phyloP scores from a whole-genome alignment of 164 flowering plant species.

The Vitis cinerea region DNA sequence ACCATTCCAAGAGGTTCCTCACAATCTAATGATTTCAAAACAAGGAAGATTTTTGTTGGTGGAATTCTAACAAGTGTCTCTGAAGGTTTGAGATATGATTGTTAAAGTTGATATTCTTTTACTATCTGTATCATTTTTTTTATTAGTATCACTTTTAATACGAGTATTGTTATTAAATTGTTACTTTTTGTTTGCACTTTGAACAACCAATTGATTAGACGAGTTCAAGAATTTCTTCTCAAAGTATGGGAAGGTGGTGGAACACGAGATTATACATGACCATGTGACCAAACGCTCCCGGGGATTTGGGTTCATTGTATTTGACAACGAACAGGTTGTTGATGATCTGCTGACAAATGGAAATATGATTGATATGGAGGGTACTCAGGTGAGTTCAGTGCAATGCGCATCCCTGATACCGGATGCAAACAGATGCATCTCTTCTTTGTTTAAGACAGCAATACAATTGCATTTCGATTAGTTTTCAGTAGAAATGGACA shows the following conservation, averaged over 20 bases:
- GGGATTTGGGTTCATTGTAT: conserved; percentile 89
- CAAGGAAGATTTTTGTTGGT: conserved; percentile 98
- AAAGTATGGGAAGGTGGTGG: conserved; percentile 75
- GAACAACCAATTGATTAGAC: conserved; percentile 36
- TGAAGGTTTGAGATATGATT: conserved; percentile 49
- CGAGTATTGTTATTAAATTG: not conserved
- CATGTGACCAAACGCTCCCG: conserved; percentile 84
- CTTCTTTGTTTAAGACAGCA: too few relatives aligned
- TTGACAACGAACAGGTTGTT: conserved; percentile 80
- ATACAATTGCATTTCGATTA: not conserved
- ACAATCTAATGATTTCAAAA: conserved; percentile 74
- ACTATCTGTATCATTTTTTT: not conserved
- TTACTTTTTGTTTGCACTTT: conserved; percentile 1
- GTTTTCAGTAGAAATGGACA: conserved; percentile 5
- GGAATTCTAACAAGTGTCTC: conserved; percentile 73
- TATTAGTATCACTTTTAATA: too few relatives aligned
- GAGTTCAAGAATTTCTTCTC: conserved; percentile 82
- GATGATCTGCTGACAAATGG: conserved; percentile 72
- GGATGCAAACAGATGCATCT: too few relatives aligned
- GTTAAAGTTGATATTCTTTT: not conserved
- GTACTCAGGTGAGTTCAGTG: conserved; percentile 71
- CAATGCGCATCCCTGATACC: not conserved
- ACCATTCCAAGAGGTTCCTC: conserved; percentile 88
- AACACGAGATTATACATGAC: conserved; percentile 85
- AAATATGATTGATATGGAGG: conserved; percentile 88